Evolutionary conservation across 1,284 basidiomycete genomes (phyloP), one percentile per base, ranked within the genome.

Genomic region (Cutaneotrichosporon sp.): DNA sequence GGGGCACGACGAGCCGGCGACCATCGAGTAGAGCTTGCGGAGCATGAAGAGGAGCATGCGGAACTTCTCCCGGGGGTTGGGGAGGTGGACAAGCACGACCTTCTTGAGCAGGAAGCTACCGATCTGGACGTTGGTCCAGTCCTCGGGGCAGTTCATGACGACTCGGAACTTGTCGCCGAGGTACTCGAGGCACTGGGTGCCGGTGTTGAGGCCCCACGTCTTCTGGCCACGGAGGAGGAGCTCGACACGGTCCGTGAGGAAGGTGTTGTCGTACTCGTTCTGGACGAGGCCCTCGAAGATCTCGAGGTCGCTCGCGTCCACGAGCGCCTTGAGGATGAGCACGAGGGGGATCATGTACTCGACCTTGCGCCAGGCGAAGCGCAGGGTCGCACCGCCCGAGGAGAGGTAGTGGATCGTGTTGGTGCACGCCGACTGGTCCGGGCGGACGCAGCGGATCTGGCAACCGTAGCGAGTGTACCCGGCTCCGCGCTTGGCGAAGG

Each of bases 291-390:
- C 91, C 77, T 95, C 91, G 73, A 99, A 99, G 63, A 99, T 94
- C 78, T 99, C 97, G 79, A 90, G 92, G 83, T 99, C 97, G 24
- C 91, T 93, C 16, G 95, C 92, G 63, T 89, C 86, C n/a, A 95
- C 87, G 42, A 99, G 86, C 34, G 95, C 95, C 77, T 99, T 99
- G 70, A 99, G 85, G 71, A 99, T 85, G 65, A 99, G 87, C 87
- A 99, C 94, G 75, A 98, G 90, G 4, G 97, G 97, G 49, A 99
- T 92, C 75, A 98, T 95, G 81, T 97, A 99, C 84, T 99, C 97
- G 75, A 97, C 92, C 81, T 99, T 99, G 58, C 95, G 83, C 93
- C 92, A 98, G 74, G 88, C 93, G 82, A 99, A 99, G 22, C 97
- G 88, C 24, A 99, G 81, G 82, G 95, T 99, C 14, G 95, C 91